Base-by-base conservation (phyloP, 495 filamentous ascomycete species). In the Pyronema domesticum region DNA sequence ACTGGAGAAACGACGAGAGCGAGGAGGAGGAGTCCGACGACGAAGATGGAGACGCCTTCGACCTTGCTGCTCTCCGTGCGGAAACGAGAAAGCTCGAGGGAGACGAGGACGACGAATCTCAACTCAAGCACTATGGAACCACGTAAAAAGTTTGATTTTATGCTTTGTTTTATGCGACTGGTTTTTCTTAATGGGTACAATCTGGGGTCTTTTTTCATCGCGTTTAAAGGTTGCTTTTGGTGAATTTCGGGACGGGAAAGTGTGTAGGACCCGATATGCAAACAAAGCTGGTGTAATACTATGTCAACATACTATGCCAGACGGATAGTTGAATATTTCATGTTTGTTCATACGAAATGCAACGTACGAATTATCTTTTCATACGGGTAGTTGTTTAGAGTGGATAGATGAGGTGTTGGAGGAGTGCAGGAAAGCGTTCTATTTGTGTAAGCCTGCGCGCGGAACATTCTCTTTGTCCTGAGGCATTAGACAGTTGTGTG, bases 1-100 rank as follows among this genome's bases (percentile, higher is more conserved):
- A 89, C 68, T 98, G 93, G 93, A 73, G 78, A 55, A 76, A 70
- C 48, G 80, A 78, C 46, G 81, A 80, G 17, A 30, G 23, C 23
- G 80, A 80, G 9, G 76, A 77, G 36, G 76, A 78, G n/a, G 72
- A 69, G 4, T 76, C 75, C 3, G 75, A 72, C 11, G 72, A 73
- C 9, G 78, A 75, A 3, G 74, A 74, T 6, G 75, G 73, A 6
- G 79, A 74, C 46, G 68, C 69, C 17, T 95, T 81, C 77, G 88
- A 95, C 69, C 70, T 96, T 64, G 81, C 83, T 61, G 85, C 79
- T 34, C 65, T 83, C 63, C 78, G 80, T 46, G 68, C 70, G 62
- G 82, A 87, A 72, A 88, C 83, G 3, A 79, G 83, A 63, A 75
- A 75, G 14, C 58, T 84, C 47, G 68, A 70, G 61, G 74, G 75